These are phyloP conservation scores for Metschnikowia sp. DNA, from an alignment of 805 yeast species.

Conservation along the genomic window DNA sequence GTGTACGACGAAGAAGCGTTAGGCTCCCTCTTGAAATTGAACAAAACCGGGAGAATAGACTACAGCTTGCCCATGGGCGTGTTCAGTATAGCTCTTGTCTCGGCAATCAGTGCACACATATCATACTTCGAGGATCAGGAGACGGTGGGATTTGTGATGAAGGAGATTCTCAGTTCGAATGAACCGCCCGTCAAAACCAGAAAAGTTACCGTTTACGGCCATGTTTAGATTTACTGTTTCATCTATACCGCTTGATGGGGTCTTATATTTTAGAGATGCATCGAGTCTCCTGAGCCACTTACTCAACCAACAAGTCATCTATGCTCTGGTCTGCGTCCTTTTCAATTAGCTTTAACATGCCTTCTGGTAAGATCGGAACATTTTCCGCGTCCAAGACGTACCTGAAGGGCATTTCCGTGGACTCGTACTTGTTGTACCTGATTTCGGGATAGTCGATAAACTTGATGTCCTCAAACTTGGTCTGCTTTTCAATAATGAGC, in stretches of 20 bases:
- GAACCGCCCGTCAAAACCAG: conserved; percentile 25
- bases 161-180: conserved; percentile 43
- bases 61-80: conserved; percentile 74
- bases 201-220: conserved; percentile 25
- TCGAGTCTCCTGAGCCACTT: neutral
- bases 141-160: conserved; percentile 73
- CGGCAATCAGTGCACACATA: conserved; percentile 85
- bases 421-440: conserved; percentile 80
- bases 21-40: conserved; percentile 44
- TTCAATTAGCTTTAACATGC: conserved; percentile 84
- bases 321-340: conserved; percentile 80
- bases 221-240: neutral
- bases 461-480: conserved; percentile 64
- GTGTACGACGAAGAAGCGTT: conserved; percentile 29
- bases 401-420: conserved; percentile 97
- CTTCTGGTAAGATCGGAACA: conserved; percentile 84
- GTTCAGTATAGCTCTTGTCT: conserved; percentile 72
- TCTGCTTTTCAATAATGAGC: conserved; percentile 59
- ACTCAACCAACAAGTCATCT: conserved; percentile 58
- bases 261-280: too few species aligned
- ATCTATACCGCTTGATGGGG: too few species aligned
- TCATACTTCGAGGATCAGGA: conserved; percentile 85
- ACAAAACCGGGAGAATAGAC: conserved; percentile 77
- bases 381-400: conserved; percentile 64
- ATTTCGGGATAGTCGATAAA: conserved; percentile 95